Evolutionary conservation across 2,329 filamentous ascomycete genomes (phyloP), one percentile per base, ranked within the genome.

Genomic region (Sporothrix variecibatus): DNA sequence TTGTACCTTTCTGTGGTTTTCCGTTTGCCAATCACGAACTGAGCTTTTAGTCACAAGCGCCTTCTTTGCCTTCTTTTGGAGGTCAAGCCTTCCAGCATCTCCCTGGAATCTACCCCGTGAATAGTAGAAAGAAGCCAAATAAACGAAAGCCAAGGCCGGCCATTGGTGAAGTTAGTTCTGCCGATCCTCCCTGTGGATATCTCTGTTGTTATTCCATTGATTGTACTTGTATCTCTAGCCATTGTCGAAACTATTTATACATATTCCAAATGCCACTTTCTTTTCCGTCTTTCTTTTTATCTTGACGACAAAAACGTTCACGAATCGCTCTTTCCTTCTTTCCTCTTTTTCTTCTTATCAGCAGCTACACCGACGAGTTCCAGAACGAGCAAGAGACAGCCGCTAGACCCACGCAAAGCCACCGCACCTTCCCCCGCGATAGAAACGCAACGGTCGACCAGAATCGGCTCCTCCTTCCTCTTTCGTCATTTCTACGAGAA

Each of bases 391-490:
- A 68, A 68, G 62, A 51, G 15, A 17, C 38, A 28, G 38, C 31
- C 65, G 65, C 65, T 51, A 53, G 65, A 53, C 65, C 65, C 65
- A 23, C 26, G 46, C 65, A 51, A 23, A n/a, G n/a, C n/a, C 62
- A 46, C 26, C 38, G 64, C 62, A 65, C 64, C 64, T 31, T 68
- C 28, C 65, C 64, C 65, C 65, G 65, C 65, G 43, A 51, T 26
- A 56, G 43, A 49, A 17, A 67, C 23, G 23, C 46, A 67, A 46
- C 62, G 20, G 60, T 23, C 60, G 23, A 20, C 43, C 23, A 23
- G 20, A 11, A 60, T 58, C 72, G 72, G 72, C 56, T 65, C 43
- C 72, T 71, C 67, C 67, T 71, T 74, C 67, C 72, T 71, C 12
- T 71, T 53, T 73, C 38, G 40, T 38, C 53, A 31, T n/a, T 51